These are phyloP conservation scores for Paraphysoderma sedebokerense DNA, from an alignment of 371 early-diverging fungal genomes.

Conservation along the genomic window DNA sequence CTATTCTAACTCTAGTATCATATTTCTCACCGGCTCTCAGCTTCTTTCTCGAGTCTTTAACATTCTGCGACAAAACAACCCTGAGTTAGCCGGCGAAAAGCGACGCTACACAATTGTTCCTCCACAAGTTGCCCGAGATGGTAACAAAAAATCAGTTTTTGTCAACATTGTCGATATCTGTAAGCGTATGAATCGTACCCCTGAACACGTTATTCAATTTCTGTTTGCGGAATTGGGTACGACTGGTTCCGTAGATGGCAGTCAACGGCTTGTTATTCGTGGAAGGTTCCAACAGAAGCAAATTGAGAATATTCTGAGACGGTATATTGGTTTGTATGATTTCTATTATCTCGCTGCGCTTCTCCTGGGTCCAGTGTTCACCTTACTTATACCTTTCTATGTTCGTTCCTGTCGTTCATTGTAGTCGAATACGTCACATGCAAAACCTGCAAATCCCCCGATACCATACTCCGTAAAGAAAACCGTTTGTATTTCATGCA, in stretches of 20 bases:
- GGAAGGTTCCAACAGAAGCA: constrained; percentile 98
- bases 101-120: constrained; percentile 83
- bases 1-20: neutral
- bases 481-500: constrained; percentile 95
- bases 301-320: constrained; percentile 95
- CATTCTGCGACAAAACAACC: constrained; percentile 84
- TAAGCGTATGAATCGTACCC: constrained; percentile 84
- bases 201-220: constrained; percentile 95
- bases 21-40: constrained; percentile 12
- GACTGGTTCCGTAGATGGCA: constrained; percentile 90
- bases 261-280: constrained; percentile 87
- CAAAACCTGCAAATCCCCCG: constrained; percentile 96
- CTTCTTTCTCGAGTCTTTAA: constrained; percentile 83
- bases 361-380: neutral
- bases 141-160: constrained; percentile 90
- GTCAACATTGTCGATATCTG: constrained; percentile 88
- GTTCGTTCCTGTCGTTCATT: constrained; percentile 1
- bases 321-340: constrained; percentile 65
- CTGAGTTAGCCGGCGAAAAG: constrained; percentile 83
- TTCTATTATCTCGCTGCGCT: neutral
- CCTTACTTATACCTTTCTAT: neutral
- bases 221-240: constrained; percentile 98
- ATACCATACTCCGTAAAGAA: constrained; percentile 92
- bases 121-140: constrained; percentile 82
- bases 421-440: constrained; percentile 96